These are phyloP conservation scores for Thelonectria discophora DNA, from an alignment of 2,329 filamentous ascomycete species.

Conservation along the genomic window DNA sequence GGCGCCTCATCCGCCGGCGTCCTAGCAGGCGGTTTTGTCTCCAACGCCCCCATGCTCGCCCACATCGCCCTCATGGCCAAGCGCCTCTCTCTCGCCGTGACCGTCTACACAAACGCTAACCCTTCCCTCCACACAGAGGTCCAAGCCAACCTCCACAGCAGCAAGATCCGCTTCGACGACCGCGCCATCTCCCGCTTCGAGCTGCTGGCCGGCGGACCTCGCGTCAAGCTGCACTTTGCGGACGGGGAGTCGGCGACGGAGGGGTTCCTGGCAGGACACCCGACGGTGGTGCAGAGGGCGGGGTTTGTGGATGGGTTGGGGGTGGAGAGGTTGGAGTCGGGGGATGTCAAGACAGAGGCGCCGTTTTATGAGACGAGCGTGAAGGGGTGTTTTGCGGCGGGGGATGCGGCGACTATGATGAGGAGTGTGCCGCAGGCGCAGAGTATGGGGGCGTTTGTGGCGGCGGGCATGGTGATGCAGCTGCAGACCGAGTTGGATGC, in stretches of 20 bases:
- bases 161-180: slow-evolving; percentile 51
- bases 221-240: slow-evolving; percentile 50
- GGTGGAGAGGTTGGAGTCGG: slow-evolving; percentile 52
- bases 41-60: slow-evolving; percentile 44
- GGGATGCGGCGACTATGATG: slow-evolving; percentile 55
- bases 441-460: slow-evolving; percentile 43
- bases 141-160: slow-evolving; percentile 41
- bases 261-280: slow-evolving; percentile 53
- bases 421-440: slow-evolving; percentile 43
- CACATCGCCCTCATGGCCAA: slow-evolving; percentile 55
- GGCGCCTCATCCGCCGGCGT: slow-evolving; percentile 56
- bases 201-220: slow-evolving; percentile 39
- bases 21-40: slow-evolving; percentile 52
- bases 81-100: slow-evolving; percentile 54
- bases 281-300: slow-evolving; percentile 50
- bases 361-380: slow-evolving; percentile 61
- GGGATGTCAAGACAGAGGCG: slow-evolving; percentile 53
- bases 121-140: slow-evolving; percentile 44
- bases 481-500: slow-evolving; percentile 42
- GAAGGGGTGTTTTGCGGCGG: slow-evolving; percentile 61
- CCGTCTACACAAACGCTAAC: slow-evolving; percentile 61
- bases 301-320: slow-evolving; percentile 55
- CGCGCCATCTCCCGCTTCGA: slow-evolving; percentile 43
- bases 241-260: slow-evolving; percentile 50
- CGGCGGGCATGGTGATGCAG: slow-evolving; percentile 39